Conservation (phyloP, 306 rosid genomes). For the cucumber (Cucumis sativus) region Cucumber_9930_V3 NC_026657.2:442001-442500, state of each 20-base stretch:
- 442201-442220: not conserved
- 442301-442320: not conserved
- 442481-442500: not conserved
- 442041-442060: not conserved
- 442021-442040: not conserved
- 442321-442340: not conserved
- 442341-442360: not conserved
- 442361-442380: not conserved
- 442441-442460: not conserved
- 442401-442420: not conserved
- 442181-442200: not conserved
- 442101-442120: not conserved
- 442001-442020: not conserved
- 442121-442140: not conserved
- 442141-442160: not conserved
- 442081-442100: not conserved
- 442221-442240: not conserved
- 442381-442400: conserved; percentile 4
- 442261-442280: not conserved
- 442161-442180: not conserved
- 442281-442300: not conserved
- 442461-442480: conserved; percentile 5
- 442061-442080: not conserved
- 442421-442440: not conserved
- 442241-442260: not conserved